phyloP scores from a whole-genome alignment of 2,329 filamentous ascomycete genomes.

The Alternaria arborescens region DNA sequence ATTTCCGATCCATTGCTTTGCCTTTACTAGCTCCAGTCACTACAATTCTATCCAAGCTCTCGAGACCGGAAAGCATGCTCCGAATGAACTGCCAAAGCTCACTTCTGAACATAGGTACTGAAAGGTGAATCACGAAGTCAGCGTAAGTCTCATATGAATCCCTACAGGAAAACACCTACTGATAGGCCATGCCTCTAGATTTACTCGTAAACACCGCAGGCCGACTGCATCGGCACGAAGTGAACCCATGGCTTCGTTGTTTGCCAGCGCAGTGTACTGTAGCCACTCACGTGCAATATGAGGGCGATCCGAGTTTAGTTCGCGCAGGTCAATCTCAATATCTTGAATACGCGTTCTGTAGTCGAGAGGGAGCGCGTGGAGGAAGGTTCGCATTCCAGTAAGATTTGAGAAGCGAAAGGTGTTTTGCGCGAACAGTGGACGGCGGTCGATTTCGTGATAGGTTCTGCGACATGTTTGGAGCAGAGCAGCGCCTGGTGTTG shows the following conservation, averaged over 20 bases:
- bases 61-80: conserved; percentile 37
- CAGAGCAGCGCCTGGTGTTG: conserved; percentile 36
- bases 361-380: conserved; percentile 30
- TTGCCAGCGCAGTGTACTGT: conserved; percentile 44
- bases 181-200: conserved; percentile 47
- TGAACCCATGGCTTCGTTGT: conserved; percentile 27
- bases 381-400: conserved; percentile 41
- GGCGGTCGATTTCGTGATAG: conserved; percentile 45
- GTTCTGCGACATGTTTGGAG: conserved; percentile 49
- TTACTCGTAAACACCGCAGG: conserved; percentile 45
- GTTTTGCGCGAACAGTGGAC: conserved; percentile 45
- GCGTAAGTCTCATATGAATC: neutral
- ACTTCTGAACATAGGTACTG: conserved; percentile 34
- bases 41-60: conserved; percentile 43
- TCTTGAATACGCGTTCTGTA: conserved; percentile 37
- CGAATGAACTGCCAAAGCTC: conserved; percentile 47
- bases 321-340: conserved; percentile 50
- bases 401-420: conserved; percentile 50
- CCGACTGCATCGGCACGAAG: conserved; percentile 40
- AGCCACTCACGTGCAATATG: conserved; percentile 46
- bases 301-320: conserved; percentile 36
- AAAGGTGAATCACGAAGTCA: neutral
- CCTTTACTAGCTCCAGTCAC: conserved; percentile 46
- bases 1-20: conserved; percentile 38
- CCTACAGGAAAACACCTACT: conserved; percentile 5